Base-by-base conservation (phyloP, 2,329 filamentous ascomycete species). In the Penicillium capsulatum region DNA sequence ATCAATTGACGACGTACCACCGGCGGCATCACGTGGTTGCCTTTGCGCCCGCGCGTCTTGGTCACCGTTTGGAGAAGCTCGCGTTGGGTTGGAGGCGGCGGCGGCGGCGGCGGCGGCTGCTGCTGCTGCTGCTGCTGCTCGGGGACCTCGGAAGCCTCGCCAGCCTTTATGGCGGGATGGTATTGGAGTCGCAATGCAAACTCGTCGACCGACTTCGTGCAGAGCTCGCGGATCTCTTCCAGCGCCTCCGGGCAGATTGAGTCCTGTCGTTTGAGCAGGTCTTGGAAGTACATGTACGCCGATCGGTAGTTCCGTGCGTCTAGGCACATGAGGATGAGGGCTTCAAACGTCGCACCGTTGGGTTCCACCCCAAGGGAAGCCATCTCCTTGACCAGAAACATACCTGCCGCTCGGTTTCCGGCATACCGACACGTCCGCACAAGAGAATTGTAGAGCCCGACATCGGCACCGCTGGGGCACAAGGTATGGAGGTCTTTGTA, bases 361-460 rank as follows among this genome's bases (percentile, higher is more conserved):
- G 81, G 79, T 11, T 66, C 53, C 17, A 83, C 62, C 6, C 67
- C 66, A 7, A 80, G 63, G 7, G 73, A 68, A 4, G 74, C 66
- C 74, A 85, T 81, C 53, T 85, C 81, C 11, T 73, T 69, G 7
- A 78, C 73, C 2, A 84, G 62, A 53, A 80, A 82, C 62, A 80
- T 78, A 31, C 79, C 79, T 4, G 75, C 64, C 26, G 75, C 68
- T 41, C 77, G 75, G 40, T 73, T 69, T 5, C 57, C 55, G 47
- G 52, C 65, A 44, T 47, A 55, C 36, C 63, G 61, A 47, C 74
- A 78, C 42, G 72, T 73, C 31, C 65, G 64, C 39, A 82, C 68
- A 6, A 85, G 66, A 4, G 72, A 58, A 50, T 84, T 84, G 66
- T 81, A 84, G 0, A 80, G 80, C 3, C 46, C 35, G 3, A 59